Percentiles rank a stretch among this genome's conserved stretches.
These are phyloP conservation scores for Gossypium raimondii DNA, from an alignment of 345 rosid genomes.

Conservation along the genomic window DNA sequence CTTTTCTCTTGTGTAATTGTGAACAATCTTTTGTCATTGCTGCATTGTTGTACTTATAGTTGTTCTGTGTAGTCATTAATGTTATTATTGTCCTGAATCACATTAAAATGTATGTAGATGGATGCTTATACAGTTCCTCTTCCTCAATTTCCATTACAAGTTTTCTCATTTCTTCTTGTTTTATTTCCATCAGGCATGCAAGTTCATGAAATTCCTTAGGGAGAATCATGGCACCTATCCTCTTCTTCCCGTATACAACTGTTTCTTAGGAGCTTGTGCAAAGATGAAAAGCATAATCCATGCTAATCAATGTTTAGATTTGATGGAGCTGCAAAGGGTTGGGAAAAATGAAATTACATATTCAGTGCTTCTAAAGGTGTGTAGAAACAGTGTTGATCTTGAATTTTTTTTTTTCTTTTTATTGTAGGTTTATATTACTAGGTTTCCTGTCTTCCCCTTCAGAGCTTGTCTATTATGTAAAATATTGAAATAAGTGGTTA, in stretches of 20 bases:
- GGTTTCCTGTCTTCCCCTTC: conserved; percentile 5
- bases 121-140: conserved; percentile 13
- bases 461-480: not conserved
- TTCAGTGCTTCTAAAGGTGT: conserved; percentile 69
- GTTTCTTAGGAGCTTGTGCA: conserved; percentile 55
- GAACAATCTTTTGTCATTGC: not conserved
- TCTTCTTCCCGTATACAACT: conserved; percentile 50
- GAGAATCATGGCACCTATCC: conserved; percentile 43
- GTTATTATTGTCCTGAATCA: not conserved
- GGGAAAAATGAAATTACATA: conserved; percentile 80
- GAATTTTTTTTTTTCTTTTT: not conserved
- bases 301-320: conserved; percentile 67
- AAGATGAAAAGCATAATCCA: conserved; percentile 30
- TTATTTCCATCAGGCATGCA: conserved; percentile 56
- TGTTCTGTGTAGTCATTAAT: conserved; percentile 7
- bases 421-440: conserved; percentile 2
- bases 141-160: not conserved
- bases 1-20: not conserved
- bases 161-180: not conserved
- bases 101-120: conserved; percentile 2
- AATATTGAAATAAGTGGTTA: not conserved
- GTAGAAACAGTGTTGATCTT: conserved; percentile 16
- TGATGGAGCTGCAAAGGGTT: conserved; percentile 59
- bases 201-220: conserved; percentile 46
- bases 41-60: not conserved